Base-by-base conservation (phyloP, 331 rosid species). In the Cydonia oblonga region DNA sequence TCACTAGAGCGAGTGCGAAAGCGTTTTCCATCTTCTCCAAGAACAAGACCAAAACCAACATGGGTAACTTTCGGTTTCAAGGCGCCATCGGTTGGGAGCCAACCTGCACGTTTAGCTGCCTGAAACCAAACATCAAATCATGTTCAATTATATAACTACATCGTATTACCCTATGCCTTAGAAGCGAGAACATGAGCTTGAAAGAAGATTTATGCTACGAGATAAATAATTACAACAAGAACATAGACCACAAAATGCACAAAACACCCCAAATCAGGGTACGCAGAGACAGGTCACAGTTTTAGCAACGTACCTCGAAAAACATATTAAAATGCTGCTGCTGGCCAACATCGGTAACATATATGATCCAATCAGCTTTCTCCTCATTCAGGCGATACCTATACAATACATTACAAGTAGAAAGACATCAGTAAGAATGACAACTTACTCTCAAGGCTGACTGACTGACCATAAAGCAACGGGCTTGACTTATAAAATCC, bases 31-130 rank as follows among this genome's bases (percentile, higher is more conserved):
- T 95, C 98, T 65, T 91, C 96, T 44, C 98, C 98, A 54, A 89
- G 96, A 86, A 93, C 98, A 69, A 93, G 96, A 85, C 98, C 98
- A 80, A 91, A 91, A 71, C 92, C 97, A 26, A 93, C 93, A 85
- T 91, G 96, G 73, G 83, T 86, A 75, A 86, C 79, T 80, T 87
- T 91, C 72, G 98, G 98, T 66, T 78, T 84, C 2, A 33, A 61
- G 29, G 62, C 78, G 62, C 79, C 87, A 71, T 86, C 88, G 44
- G 64, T 80, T 64, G 96, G 96, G 28, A 93, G 85, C 98, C 98
- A 95, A 70, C 92, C 97, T 3, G 96, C 96, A 72, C 87, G 90
- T 79, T 84, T 91, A 42, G 78, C 87, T 49, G 98, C 97, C 98
- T 91, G 86, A 75, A 89, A 85, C 61, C 71, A 49, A 77, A 66